phyloP scores from a whole-genome alignment of 2,329 filamentous ascomycete genomes.

The Xylariaceae sp. region DNA sequence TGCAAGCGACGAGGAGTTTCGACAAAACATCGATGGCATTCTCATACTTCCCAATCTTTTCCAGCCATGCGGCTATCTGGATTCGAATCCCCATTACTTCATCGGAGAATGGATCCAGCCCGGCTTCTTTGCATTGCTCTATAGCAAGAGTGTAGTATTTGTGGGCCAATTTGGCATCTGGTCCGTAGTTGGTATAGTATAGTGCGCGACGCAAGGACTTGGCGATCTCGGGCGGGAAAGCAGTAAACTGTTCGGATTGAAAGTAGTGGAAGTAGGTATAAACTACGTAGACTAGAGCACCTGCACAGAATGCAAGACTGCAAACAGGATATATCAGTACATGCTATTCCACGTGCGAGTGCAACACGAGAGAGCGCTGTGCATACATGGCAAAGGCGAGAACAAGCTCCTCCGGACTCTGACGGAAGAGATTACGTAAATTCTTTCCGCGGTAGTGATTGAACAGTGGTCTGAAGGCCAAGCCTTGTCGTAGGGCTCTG shows the following conservation, averaged over 20 bases:
- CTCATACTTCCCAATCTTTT: slow-evolving; percentile 68
- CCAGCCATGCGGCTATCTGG: slow-evolving; percentile 74
- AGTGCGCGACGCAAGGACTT: slow-evolving; percentile 78
- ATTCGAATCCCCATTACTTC: slow-evolving; percentile 89
- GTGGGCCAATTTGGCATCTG: slow-evolving; percentile 73
- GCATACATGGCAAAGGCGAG: slow-evolving; percentile 42
- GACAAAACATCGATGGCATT: slow-evolving; percentile 76
- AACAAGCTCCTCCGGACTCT: slow-evolving; percentile 44
- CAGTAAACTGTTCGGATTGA: slow-evolving; percentile 53
- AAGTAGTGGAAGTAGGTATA: slow-evolving; percentile 55
- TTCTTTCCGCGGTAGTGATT: slow-evolving; percentile 38
- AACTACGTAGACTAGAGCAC: slow-evolving; percentile 37
- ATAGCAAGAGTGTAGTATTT: slow-evolving; percentile 83
- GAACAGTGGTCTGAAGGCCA: slow-evolving; percentile 36
- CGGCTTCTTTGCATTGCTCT: slow-evolving; percentile 66
- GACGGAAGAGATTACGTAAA: slow-evolving; percentile 37
- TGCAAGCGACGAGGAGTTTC: slow-evolving; percentile 68
- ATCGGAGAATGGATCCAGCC: slow-evolving; percentile 85
- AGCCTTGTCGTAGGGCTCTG: slow-evolving; percentile 31
- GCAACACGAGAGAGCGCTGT: neutral
- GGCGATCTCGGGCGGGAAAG: slow-evolving; percentile 67
- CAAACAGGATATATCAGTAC: slow-evolving; percentile 21
- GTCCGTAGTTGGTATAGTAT: slow-evolving; percentile 77
- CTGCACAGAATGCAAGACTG: slow-evolving; percentile 36
- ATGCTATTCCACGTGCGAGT: neutral